Percentiles rank a stretch among this genome's conserved stretches.
Evolutionary conservation across 1,139 yeast species (phyloP).

Genomic region (Lizanozyma gosingica): DNA sequence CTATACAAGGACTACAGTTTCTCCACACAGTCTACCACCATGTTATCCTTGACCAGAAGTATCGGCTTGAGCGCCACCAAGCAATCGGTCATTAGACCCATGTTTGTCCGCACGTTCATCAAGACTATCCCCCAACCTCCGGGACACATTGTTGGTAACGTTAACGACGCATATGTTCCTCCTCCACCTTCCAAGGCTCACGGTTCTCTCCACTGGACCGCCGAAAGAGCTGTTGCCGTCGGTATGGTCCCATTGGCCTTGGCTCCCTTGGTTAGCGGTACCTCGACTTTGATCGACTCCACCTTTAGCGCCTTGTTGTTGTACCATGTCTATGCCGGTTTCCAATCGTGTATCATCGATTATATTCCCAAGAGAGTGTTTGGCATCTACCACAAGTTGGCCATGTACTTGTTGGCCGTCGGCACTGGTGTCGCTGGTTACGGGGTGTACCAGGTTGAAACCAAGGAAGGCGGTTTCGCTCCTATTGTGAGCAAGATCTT

Average conservation of each 20-base stretch:
- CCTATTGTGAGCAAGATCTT: constrained; percentile 34
- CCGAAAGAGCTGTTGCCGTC: constrained; percentile 51
- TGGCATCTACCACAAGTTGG: constrained; percentile 56
- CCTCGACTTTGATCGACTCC: constrained; percentile 47
- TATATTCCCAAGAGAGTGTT: constrained; percentile 69
- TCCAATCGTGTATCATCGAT: constrained; percentile 72
- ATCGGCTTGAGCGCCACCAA: constrained; percentile 14
- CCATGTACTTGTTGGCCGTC: constrained; percentile 50
- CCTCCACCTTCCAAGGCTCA: constrained; percentile 48
- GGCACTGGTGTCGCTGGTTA: constrained; percentile 57
- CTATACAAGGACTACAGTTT: too few relatives aligned
- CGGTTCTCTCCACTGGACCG: constrained; percentile 70
- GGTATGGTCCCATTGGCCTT: constrained; percentile 58
- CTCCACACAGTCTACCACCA: too few relatives aligned
- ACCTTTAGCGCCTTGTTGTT: constrained; percentile 45
- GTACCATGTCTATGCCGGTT: constrained; percentile 62
- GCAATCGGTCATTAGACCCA: constrained; percentile 8
- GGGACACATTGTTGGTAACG: constrained; percentile 65
- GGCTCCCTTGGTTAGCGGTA: constrained; percentile 53
- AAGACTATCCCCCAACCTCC: constrained; percentile 66
- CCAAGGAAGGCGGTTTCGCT: constrained; percentile 52
- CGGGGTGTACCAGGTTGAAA: constrained; percentile 62
- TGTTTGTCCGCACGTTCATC: constrained; percentile 12
- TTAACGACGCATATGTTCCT: constrained; percentile 61
- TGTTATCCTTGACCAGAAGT: constrained; percentile 15